Base-by-base conservation (phyloP, 2,329 filamentous ascomycete genomes). In the Paecilomyces fulvus region DNA sequence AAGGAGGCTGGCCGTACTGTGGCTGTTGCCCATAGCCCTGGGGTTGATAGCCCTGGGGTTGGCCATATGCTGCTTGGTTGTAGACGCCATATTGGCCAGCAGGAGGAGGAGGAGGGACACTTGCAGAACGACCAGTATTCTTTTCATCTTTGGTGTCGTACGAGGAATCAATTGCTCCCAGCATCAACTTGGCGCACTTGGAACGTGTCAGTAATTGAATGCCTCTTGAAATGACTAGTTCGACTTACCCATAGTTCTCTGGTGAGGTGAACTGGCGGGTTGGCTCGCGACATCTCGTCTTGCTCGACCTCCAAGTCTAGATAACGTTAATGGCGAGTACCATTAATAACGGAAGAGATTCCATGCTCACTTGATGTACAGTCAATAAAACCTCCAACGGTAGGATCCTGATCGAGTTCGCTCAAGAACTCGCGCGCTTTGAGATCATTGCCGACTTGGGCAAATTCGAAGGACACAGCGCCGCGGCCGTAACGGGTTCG, bases 71-170 rank as follows among this genome's bases (percentile, higher is more conserved):
- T 59, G 51, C 61, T 56, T 58, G 55, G 43, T 57, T 60, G 52
- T 59, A 67, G 12, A 61, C 70, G 49, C 73, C 71, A 55, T 75
- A 74, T 48, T 70, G 70, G 20, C 73, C 71, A 31, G 69, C 65
- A 28, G 68, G 65, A 55, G 71, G 69, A 50, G 60, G 66, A 30
- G 64, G 67, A 17, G 63, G 59, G 17, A 48, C 59, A 54, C 63
- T 67, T 43, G 59, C 58, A 31, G 69, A 58, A 23, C 69, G 69
- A 23, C 69, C 70, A 59, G 74, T 74, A 5, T 70, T 68, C 68
- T 83, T 83, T 70, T 87, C 84, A 60, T 87, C 84, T 68, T 86
- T 84, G 63, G 77, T 79, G 61, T 87, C 84, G 62, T 87, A 87
- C 20, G 81, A 83, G 23, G 79, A 75, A 64, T 88, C 85, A 65